Evolutionary conservation across 192 early-diverging fungal species (phyloP).

Genomic region (Coemansia umbellata): DNA sequence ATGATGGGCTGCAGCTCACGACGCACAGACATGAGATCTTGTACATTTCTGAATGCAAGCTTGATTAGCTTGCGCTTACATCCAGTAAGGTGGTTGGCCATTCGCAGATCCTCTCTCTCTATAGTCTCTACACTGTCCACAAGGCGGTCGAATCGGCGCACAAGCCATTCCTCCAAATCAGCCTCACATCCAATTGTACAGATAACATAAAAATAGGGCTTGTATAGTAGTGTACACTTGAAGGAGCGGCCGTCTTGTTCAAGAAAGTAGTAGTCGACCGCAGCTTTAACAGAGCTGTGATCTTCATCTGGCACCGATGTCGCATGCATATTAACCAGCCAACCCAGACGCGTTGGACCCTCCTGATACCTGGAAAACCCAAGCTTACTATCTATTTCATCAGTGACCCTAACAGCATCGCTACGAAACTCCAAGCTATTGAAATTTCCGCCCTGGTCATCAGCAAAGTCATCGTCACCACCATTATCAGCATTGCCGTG

Average conservation of each 20-base stretch:
- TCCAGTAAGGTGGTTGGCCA: constrained; percentile 90
- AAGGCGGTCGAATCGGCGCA: constrained; percentile 62
- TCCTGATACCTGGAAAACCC: constrained; percentile 69
- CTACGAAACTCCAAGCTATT: constrained; percentile 20
- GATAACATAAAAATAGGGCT: constrained; percentile 89
- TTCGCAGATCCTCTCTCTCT: constrained; percentile 79
- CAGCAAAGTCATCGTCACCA: background rate
- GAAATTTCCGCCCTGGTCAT: constrained; percentile 12
- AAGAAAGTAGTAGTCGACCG: constrained; percentile 90
- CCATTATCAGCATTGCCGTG: background rate
- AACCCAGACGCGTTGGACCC: constrained; percentile 73
- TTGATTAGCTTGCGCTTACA: constrained; percentile 67
- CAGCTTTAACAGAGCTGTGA: constrained; percentile 62
- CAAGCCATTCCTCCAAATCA: constrained; percentile 84
- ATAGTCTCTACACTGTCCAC: constrained; percentile 63
- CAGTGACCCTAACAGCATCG: constrained; percentile 26
- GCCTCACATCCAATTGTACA: constrained; percentile 71
- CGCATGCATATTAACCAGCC: constrained; percentile 95
- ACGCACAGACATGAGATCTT: constrained; percentile 72
- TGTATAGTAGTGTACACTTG: constrained; percentile 78
- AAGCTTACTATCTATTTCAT: constrained; percentile 57
- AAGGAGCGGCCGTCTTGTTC: constrained; percentile 85
- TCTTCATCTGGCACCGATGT: constrained; percentile 65
- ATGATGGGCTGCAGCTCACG: constrained; percentile 68
- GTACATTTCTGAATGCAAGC: constrained; percentile 79